Base-by-base conservation (phyloP, 306 rosid species). In the Prunus fruticosa region DNA sequence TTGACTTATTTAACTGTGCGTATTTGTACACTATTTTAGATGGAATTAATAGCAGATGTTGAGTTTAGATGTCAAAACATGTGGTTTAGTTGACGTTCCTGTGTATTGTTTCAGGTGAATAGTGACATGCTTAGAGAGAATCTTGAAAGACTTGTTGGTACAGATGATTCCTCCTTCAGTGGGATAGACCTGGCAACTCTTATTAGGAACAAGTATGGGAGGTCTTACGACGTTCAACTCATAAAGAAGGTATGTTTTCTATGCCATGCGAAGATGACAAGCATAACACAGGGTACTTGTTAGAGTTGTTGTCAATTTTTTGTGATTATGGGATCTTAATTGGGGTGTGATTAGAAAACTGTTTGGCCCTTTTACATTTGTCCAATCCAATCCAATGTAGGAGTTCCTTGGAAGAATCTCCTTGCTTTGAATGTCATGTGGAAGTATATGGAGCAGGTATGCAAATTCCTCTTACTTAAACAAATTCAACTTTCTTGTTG, bases 341-440 rank as follows among this genome's bases (percentile, higher is more conserved):
- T 61, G n/a, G 18, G 32, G 41, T 23, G 38, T 61, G 67, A 62
- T 62, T 28, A n/a, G 43, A 15, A 14, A 62, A 15, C 11, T 32
- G 23, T 52, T 18, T 51, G 32, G 28, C 5, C 63, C 58, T 74
- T 65, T 64, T 72, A n/a, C 74, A 32, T 56, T 74, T 71, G 54
- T 52, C 45, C 65, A 6, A 38, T 38, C 43, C 43, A 38, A 38
- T 32, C 38, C 38, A 34, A 78, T 81, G 41, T 73, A 95, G 98
- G 97, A 95, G 86, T 95, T 95, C 89, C 85, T 95, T 93, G 98
- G 98, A 79, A 89, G 93, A 82, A 90, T 79, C 90, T 95, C 61
- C 92, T 95, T 71, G 98, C 98, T 57, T 68, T 95, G 89, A 95
- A 95, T 82, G 97, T 95, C 88, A 95, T 95, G 98, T 95, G 98